A percentile compares a stretch with the other conserved stretches of the same genome.
Evolutionary conservation across 2,329 filamentous ascomycete species (phyloP).

Genomic region (Paecilomyces sp.): DNA sequence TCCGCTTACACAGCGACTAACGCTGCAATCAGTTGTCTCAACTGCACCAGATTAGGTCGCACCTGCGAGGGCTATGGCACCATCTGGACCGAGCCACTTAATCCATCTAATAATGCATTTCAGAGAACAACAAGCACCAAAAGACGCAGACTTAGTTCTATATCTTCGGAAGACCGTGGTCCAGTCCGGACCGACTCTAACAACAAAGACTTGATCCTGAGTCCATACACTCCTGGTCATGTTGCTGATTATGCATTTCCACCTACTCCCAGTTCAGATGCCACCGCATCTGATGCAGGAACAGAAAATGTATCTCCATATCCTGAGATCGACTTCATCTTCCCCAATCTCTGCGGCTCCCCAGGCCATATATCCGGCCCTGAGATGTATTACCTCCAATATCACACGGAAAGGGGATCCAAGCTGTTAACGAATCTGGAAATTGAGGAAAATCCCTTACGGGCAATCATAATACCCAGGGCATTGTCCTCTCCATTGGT

Average conservation of each 20-base stretch:
- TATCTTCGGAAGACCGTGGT: slow-evolving; percentile 1
- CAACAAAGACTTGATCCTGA: not conserved
- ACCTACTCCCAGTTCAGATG: not conserved
- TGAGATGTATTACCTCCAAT: slow-evolving; percentile 31
- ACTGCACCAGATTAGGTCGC: slow-evolving; percentile 25
- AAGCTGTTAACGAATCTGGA: slow-evolving; percentile 29
- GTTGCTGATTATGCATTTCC: not conserved
- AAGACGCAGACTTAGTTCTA: slow-evolving; percentile 13
- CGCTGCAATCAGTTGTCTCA: slow-evolving; percentile 18
- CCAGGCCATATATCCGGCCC: slow-evolving; percentile 13
- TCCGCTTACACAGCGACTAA: not conserved
- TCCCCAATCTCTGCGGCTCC: not conserved
- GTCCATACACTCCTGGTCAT: not conserved
- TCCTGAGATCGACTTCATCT: not conserved
- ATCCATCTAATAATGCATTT: slow-evolving; percentile 24
- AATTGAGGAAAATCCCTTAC: slow-evolving; percentile 27
- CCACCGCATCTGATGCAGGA: not conserved
- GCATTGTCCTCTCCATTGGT: slow-evolving; percentile 28
- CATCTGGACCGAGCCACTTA: slow-evolving; percentile 27
- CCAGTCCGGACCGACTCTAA: not conserved
- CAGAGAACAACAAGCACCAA: slow-evolving; percentile 13
- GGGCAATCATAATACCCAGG: slow-evolving; percentile 27
- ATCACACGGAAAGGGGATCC: slow-evolving; percentile 28
- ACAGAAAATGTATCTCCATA: not conserved
- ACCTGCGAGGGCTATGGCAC: slow-evolving; percentile 32